Base-by-base conservation (phyloP, 257 asterid genomes). In the Nicotiana benthamiana region DNA sequence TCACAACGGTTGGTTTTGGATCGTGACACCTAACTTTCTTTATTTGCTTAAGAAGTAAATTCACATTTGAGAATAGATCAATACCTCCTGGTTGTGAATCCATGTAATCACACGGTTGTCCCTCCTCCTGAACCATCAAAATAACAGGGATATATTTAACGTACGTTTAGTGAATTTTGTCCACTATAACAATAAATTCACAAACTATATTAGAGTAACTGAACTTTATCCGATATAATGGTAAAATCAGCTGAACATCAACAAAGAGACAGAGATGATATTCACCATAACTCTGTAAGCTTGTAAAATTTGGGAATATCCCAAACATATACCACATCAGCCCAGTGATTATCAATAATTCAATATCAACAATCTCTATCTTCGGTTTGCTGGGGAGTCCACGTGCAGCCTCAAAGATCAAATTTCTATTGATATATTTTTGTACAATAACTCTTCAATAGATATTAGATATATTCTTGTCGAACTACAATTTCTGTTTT, bases 301-400 rank as follows among this genome's bases (percentile, higher is more conserved):
- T 89, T 91, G 75, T 94, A 94, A 83, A 79, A 91, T 32, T 34
- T 87, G 87, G 90, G 90, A 56, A 94, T 89, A 34, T 92, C 98
- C 60, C 92, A 96, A 51, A 94, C 83, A 76, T 94, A 94, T 82
- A 91, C 98, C 27, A 89, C 88, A 10, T 85, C 94, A 22, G 94
- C 94, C 90, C 91, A 85, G 80, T 92, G 96, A 30, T 91, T 82
- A 12, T 86, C 83, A 6, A n/a, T n/a, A n/a, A n/a, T n/a, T n/a
- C n/a, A n/a, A 90, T 93, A 87, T 94, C 92, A 4, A 80, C 83
- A 20, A 90, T 80, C 3, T 6, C 57, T 18, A 82, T 89, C 84
- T 81, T 86, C 0, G 91, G 88, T 52, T 87, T 89, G 85, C 82
- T 86, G 74, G 82, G 40, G 56, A 88, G 18, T 79, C 93, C 96